Percentiles rank a stretch among this genome's conserved stretches.
These are phyloP conservation scores for Candida hungchunana DNA, from an alignment of 805 yeast species.

Conservation along the genomic window DNA sequence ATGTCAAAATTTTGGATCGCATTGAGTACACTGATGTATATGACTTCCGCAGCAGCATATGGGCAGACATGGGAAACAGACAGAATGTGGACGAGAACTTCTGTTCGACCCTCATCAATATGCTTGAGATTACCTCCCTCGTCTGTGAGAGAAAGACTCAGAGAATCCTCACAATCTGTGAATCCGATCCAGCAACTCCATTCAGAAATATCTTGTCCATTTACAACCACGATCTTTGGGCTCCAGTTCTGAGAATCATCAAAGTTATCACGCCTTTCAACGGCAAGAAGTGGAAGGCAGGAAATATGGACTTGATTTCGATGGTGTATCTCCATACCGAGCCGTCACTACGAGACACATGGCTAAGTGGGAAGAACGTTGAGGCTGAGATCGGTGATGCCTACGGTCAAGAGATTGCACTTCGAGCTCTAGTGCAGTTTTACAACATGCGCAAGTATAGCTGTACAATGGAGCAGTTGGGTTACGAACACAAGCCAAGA, in stretches of 20 bases:
- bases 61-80: conserved; percentile 6
- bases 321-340: conserved; percentile 76
- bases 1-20: conserved; percentile 27
- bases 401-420: conserved; percentile 79
- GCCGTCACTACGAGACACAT: conserved; percentile 71
- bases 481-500: conserved; percentile 41
- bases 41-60: conserved; percentile 5
- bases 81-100: conserved; percentile 28
- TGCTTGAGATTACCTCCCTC: conserved; percentile 53
- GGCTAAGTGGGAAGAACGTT: conserved; percentile 82
- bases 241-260: conserved; percentile 67
- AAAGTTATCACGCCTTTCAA: conserved; percentile 84
- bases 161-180: conserved; percentile 60
- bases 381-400: conserved; percentile 73
- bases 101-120: conserved; percentile 44
- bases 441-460: conserved; percentile 63
- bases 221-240: conserved; percentile 58
- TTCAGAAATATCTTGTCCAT: conserved; percentile 55
- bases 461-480: conserved; percentile 47
- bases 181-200: conserved; percentile 57
- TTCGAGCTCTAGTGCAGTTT: conserved; percentile 72
- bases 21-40: conserved; percentile 25
- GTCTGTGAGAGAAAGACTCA: conserved; percentile 68
- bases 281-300: conserved; percentile 90
- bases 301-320: conserved; percentile 90